phyloP scores from a whole-genome alignment of 176 grass and related monocot genomes.

The Cymbopogon citratus region DNA sequence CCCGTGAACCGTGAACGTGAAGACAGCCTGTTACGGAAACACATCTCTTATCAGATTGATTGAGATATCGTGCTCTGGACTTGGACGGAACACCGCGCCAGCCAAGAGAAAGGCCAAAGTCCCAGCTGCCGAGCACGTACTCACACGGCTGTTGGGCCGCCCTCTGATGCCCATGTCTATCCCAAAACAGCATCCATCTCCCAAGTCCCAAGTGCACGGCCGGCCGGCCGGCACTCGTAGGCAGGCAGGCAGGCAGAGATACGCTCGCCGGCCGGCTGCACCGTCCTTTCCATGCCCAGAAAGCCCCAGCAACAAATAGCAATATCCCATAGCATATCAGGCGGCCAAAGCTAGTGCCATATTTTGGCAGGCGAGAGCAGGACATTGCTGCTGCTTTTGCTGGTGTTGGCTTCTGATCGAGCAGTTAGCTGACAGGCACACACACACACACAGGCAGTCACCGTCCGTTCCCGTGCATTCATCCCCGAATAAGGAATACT shows the following conservation, averaged over 20 bases:
- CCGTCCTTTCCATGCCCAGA: neutral
- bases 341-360: constrained; percentile 7
- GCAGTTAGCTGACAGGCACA: neutral
- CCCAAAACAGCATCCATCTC: neutral
- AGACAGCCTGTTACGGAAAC: too few species aligned
- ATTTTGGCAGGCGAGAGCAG: neutral
- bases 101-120: neutral
- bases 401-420: neutral
- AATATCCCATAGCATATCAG: neutral
- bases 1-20: too few species aligned
- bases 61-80: neutral
- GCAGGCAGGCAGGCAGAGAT: too few species aligned
- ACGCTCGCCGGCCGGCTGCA: too few species aligned
- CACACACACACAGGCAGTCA: neutral
- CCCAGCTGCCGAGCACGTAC: neutral
- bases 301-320: neutral
- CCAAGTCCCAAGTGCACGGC: neutral
- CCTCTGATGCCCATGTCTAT: neutral
- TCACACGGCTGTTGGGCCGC: neutral
- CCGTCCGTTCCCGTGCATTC: neutral
- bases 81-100: neutral
- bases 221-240: neutral
- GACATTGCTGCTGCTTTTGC: neutral
- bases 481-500: too few species aligned
- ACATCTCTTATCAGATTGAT: too few species aligned